Base-by-base conservation (phyloP, 768 basidiomycete genomes). In the Mycena latifolia region DNA sequence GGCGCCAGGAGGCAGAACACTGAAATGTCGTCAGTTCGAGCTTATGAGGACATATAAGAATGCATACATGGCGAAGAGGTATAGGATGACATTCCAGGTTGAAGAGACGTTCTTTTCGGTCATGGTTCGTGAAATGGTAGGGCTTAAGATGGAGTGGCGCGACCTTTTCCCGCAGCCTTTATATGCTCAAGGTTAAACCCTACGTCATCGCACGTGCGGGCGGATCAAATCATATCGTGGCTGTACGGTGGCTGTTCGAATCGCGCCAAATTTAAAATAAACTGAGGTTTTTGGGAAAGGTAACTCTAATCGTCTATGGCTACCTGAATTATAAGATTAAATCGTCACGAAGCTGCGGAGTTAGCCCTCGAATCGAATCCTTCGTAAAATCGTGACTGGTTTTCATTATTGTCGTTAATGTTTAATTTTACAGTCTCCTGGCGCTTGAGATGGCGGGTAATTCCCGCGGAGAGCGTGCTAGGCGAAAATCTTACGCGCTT, bases 21-120 rank as follows among this genome's bases (percentile, higher is more conserved):
- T 78, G 17, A 18, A 39, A 5, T 10, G 18, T 39, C 17, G 17
- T 39, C 39, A 39, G 39, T 39, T 5, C 17, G 39, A 4, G 18
- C 17, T 39, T 18, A 18, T 3, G 9, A 39, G 18, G 6, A 5
- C 39, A 5, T 18, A 39, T 5, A 39, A 25, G 25, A 41, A 35
- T 35, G 28, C 76, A 41, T 59, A 78, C 78, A 78, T 70, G 12
- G 77, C 78, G 14, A 77, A 53, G 41, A 82, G 75, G 69, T 82
- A 83, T 14, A 82, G 77, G 47, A 79, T 65, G 11, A 83, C 74
- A 67, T 82, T 74, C 8, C 65, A 52, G 25, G 59, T 76, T 9
- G 81, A 70, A 22, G 75, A 77, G 24, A 73, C 74, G 20, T 67
- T 35, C 8, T 14, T 67, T 28, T 53, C 39, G 25, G 76, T 41